These are phyloP conservation scores for Podospora sp. DNA, from an alignment of 495 filamentous ascomycete species.

Conservation along the genomic window DNA sequence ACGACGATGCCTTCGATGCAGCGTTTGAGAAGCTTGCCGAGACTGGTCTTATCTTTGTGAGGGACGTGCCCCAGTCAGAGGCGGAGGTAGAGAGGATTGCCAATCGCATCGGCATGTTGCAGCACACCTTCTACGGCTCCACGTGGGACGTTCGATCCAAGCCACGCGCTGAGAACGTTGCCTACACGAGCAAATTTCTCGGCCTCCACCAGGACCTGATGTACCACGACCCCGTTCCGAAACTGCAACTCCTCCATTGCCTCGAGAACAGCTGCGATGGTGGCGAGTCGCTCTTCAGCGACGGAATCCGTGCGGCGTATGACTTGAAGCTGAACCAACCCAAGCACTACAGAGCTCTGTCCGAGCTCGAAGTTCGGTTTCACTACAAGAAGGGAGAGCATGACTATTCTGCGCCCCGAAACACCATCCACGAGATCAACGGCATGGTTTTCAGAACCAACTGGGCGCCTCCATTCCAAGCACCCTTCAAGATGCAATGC, in stretches of 20 bases:
- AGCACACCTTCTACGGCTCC: conserved; percentile 82
- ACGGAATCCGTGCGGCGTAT: conserved; percentile 64
- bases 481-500: conserved; percentile 13
- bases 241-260: conserved; percentile 85
- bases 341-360: conserved; percentile 43
- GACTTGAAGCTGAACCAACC: conserved; percentile 38
- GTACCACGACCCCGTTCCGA: conserved; percentile 79
- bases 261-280: conserved; percentile 72
- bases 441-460: conserved; percentile 49
- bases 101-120: conserved; percentile 69
- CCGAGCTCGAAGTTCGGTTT: conserved; percentile 54
- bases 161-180: conserved; percentile 81
- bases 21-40: conserved; percentile 57
- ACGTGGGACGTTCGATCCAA: conserved; percentile 87
- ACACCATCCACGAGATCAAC: conserved; percentile 50
- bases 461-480: conserved; percentile 63
- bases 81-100: conserved; percentile 68
- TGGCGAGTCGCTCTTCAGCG: conserved; percentile 81
- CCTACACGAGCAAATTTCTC: conserved; percentile 78
- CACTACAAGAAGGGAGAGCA: conserved; percentile 70
- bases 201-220: conserved; percentile 91
- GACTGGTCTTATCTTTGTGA: conserved; percentile 74
- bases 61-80: conserved; percentile 65
- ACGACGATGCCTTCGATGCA: conserved; percentile 45
- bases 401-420: conserved; percentile 54